phyloP scores from a whole-genome alignment of 768 basidiomycete genomes.

The Boletus reticulatus region DNA sequence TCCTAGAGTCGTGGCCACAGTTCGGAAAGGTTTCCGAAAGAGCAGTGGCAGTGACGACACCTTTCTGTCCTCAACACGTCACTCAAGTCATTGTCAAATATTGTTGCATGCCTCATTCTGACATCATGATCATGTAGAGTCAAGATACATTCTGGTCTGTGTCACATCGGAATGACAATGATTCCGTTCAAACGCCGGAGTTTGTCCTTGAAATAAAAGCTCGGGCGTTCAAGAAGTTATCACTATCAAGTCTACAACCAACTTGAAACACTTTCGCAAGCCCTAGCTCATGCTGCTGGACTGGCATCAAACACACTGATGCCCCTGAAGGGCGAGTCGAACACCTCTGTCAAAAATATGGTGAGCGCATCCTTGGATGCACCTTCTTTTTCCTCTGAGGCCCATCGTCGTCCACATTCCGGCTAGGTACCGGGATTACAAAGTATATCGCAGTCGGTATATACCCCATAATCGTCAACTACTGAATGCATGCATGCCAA shows the following conservation, averaged over 20 bases:
- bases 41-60: too few species aligned
- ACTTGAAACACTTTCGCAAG: slow-evolving; percentile 36
- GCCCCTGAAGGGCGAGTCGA: slow-evolving; percentile 42
- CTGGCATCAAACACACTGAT: slow-evolving; percentile 50
- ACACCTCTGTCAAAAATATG: slow-evolving; percentile 47
- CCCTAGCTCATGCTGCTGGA: slow-evolving; percentile 44
- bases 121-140: too few species aligned
- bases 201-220: slow-evolving; percentile 2
- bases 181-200: too few species aligned
- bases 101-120: too few species aligned
- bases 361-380: slow-evolving; percentile 22
- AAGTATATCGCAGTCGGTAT: slow-evolving; percentile 44
- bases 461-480: neutral
- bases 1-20: too few species aligned
- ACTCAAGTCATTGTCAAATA: too few species aligned
- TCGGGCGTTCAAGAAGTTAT: neutral
- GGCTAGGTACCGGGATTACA: slow-evolving; percentile 29
- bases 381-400: too few species aligned
- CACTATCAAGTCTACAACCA: too few species aligned
- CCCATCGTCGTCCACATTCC: too few species aligned
- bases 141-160: too few species aligned
- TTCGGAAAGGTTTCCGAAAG: too few species aligned
- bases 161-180: neutral
- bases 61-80: too few species aligned
- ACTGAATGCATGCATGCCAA: neutral